These are phyloP conservation scores for Parastagonospora nodorum DNA, from an alignment of 2,329 filamentous ascomycete species.

Conservation along the genomic window DNA sequence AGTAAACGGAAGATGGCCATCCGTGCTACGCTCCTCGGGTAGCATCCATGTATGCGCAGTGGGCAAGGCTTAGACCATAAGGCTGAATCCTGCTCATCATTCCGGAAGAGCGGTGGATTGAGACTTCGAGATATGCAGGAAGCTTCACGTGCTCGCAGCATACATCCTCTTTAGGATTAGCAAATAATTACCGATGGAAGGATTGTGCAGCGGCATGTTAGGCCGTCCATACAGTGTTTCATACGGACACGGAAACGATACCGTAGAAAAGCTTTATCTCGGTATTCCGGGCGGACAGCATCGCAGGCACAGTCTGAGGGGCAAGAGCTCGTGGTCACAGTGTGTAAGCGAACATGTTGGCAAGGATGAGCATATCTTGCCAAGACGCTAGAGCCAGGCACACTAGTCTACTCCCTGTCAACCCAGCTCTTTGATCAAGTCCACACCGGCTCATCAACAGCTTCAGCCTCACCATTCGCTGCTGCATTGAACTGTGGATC, in stretches of 20 bases:
- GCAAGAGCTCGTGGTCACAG: no score
- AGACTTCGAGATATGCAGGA: slow-evolving; percentile 4
- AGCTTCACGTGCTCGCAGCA: slow-evolving; percentile 29
- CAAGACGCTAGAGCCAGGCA: no score
- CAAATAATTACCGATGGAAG: no score
- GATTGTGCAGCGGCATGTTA: slow-evolving; percentile 1
- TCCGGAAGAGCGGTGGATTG: slow-evolving; percentile 15
- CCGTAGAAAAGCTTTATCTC: no score
- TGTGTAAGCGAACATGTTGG: no score
- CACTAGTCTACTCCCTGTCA: no score
- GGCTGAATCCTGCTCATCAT: slow-evolving; percentile 8
- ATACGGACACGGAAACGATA: not conserved
- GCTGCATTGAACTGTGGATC: not conserved
- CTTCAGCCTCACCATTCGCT: not conserved
- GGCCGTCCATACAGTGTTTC: not conserved
- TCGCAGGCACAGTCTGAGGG: no score
- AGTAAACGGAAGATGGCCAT: slow-evolving; percentile 9
- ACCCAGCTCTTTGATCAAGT: not conserved
- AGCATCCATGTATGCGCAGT: slow-evolving; percentile 6
- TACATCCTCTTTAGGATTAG: slow-evolving; percentile 15
- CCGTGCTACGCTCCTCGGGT: slow-evolving; percentile 8
- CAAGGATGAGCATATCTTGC: no score
- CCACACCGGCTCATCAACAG: not conserved
- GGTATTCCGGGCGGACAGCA: no score
- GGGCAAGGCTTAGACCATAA: slow-evolving; percentile 15